Evolutionary conservation across 2,329 filamentous ascomycete species (phyloP).

Genomic region (Dactylellina sp.): DNA sequence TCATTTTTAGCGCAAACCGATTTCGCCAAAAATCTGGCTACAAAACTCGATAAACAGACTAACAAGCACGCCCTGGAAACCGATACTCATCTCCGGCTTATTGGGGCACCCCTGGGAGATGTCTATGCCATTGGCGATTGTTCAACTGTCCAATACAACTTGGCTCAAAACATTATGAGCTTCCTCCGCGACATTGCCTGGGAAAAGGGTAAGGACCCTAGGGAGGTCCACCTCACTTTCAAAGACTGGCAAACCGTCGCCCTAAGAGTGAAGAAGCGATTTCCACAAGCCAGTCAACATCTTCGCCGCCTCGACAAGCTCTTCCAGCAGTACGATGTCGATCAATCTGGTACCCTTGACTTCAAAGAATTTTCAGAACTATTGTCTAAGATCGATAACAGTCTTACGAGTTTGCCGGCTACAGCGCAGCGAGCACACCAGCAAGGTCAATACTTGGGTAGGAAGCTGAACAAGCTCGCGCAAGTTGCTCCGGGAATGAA

Average conservation of each 20-base stretch:
- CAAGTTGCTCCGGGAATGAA: slow-evolving; percentile 78
- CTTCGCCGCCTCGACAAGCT: slow-evolving; percentile 89
- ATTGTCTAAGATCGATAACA: slow-evolving; percentile 90
- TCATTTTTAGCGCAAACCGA: slow-evolving; percentile 74
- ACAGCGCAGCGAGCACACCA: slow-evolving; percentile 97
- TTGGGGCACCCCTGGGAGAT: slow-evolving; percentile 88
- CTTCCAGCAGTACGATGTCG: slow-evolving; percentile 91
- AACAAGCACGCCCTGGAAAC: slow-evolving; percentile 95
- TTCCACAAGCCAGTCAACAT: slow-evolving; percentile 89
- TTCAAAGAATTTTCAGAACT: slow-evolving; percentile 92
- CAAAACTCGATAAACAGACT: slow-evolving; percentile 82
- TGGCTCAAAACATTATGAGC: slow-evolving; percentile 87
- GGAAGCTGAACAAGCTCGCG: slow-evolving; percentile 93
- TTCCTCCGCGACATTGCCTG: slow-evolving; percentile 91
- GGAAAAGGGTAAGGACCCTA: slow-evolving; percentile 89
- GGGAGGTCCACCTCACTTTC: slow-evolving; percentile 87
- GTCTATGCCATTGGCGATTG: slow-evolving; percentile 98
- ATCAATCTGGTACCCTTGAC: slow-evolving; percentile 91
- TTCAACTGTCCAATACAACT: slow-evolving; percentile 95
- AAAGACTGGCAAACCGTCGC: slow-evolving; percentile 88
- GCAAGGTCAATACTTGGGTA: slow-evolving; percentile 90
- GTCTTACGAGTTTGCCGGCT: slow-evolving; percentile 91
- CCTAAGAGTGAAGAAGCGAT: slow-evolving; percentile 79
- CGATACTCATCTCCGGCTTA: slow-evolving; percentile 88
- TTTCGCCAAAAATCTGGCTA: slow-evolving; percentile 79